phyloP scores from a whole-genome alignment of 2,329 filamentous ascomycete genomes.

The Microsporum audouinii region DNA sequence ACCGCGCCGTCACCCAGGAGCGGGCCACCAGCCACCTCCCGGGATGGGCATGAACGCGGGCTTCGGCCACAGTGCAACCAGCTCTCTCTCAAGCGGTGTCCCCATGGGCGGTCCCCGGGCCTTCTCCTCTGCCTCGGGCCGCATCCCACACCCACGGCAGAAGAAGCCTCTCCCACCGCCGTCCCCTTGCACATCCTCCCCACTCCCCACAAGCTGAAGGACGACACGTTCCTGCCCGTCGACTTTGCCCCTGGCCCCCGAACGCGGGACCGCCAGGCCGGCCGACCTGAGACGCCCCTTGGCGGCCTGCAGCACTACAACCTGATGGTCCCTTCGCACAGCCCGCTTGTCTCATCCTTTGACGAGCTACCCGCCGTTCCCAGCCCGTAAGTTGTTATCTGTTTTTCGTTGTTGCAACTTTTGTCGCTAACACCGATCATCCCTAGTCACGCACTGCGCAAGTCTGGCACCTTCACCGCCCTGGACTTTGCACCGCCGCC shows the following conservation, averaged over 20 bases:
- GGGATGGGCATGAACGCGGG: conserved; percentile 18
- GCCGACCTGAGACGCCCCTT: conserved; percentile 51
- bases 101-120: conserved; percentile 40
- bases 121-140: conserved; percentile 51
- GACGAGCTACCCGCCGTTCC: conserved; percentile 78
- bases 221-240: conserved; percentile 62
- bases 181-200: conserved; percentile 61
- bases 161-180: conserved; percentile 60
- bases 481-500: conserved; percentile 41
- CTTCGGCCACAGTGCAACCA: conserved; percentile 15
- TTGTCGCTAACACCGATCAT: neutral
- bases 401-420: neutral
- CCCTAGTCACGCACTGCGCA: conserved; percentile 36
- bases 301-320: conserved; percentile 57
- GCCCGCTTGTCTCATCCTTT: conserved; percentile 70
- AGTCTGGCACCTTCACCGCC: conserved; percentile 38
- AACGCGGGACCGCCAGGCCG: conserved; percentile 56
- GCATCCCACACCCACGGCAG: conserved; percentile 36
- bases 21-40: conserved; percentile 9
- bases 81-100: conserved; percentile 17
- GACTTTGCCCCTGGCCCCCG: conserved; percentile 77
- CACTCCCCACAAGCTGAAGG: conserved; percentile 71
- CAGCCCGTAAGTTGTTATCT: conserved; percentile 62
- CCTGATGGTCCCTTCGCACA: conserved; percentile 58
- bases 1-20: conserved; percentile 23